A percentile compares a stretch with the other conserved stretches of the same genome.
Conservation (phyloP, 2,329 filamentous ascomycete species). For the Lasiodiplodia gonubiensis region DNA sequence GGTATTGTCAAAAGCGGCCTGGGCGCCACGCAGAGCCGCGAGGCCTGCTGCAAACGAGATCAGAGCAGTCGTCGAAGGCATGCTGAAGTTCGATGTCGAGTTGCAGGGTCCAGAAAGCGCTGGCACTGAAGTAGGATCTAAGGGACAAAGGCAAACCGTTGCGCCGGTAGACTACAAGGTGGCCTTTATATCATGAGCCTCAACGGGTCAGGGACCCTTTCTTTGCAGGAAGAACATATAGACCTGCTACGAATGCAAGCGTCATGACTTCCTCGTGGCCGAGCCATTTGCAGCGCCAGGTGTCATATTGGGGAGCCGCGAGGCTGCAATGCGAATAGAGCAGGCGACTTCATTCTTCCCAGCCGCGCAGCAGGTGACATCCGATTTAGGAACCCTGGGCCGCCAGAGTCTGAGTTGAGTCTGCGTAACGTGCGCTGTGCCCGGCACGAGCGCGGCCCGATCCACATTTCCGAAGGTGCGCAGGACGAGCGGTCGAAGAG, state of each 20-base stretch:
- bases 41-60: background rate
- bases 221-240: background rate
- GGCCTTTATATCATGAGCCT: conserved; percentile 4
- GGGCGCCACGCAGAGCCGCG: background rate
- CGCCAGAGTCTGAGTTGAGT: background rate
- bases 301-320: conserved; percentile 5
- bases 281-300: background rate
- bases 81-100: background rate
- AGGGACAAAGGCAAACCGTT: background rate
- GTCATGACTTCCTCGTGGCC: conserved; percentile 15
- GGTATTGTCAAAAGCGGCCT: conserved; percentile 32
- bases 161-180: background rate
- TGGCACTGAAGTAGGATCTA: background rate
- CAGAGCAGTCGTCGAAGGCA: background rate
- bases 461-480: background rate
- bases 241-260: background rate
- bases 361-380: conserved; percentile 10
- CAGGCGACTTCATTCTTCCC: conserved; percentile 6
- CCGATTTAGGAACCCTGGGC: background rate
- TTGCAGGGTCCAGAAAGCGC: background rate
- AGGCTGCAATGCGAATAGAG: background rate
- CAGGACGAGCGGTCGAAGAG: background rate
- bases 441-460: conserved; percentile 13
- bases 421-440: background rate
- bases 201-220: background rate